Evolutionary conservation across 2,329 filamentous ascomycete genomes (phyloP), one percentile per base, ranked within the genome.

Genomic region (Ophiocordyceps robertsii): DNA sequence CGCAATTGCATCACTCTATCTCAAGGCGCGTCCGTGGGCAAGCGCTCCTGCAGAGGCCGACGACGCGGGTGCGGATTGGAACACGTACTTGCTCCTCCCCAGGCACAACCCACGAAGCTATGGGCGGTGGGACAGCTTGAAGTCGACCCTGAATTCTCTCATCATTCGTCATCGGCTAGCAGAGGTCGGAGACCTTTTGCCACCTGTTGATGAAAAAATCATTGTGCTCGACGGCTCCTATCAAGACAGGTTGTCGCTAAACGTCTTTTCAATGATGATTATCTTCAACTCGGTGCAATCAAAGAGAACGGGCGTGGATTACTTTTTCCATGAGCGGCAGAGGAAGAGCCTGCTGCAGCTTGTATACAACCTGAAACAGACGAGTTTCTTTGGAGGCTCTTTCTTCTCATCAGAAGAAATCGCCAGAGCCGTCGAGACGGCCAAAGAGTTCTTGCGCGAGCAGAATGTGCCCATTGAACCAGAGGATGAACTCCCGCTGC

Each of bases 281-380:
- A 80, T 84, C 2, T 81, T 86, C 49, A 96, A 96, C 55, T 80
- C 87, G 0, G 79, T 96, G 1, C 89, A 89, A 21, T 95, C 88
- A 6, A 85, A 95, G 55, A 71, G 89, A 11, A 78, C 74, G 0
- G 90, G 90, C 52, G 69, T 75, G 43, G 89, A 95, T 56, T 95
- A 95, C 56, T 82, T 96, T 48, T 95, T 95, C 52, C 84, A 95
- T 52, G 73, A 76, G 1, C 77, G 73, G 12, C 89, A 89, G 51
- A 66, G 74, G 29, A 81, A 78, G 47, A 70, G 72, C 33, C 65
- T 94, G 12, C 64, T 80, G 24, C 68, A 76, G 42, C 66, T 94
- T 2, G 81, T 94, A 5, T 73, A 72, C 43, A 95, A 95, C 53
- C 60, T 95, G 37, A 77, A 86, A 16, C 83, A 92, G 54, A 81